These are phyloP conservation scores for Sarcodon aspratus DNA, from an alignment of 768 basidiomycete genomes.

Conservation along the genomic window DNA sequence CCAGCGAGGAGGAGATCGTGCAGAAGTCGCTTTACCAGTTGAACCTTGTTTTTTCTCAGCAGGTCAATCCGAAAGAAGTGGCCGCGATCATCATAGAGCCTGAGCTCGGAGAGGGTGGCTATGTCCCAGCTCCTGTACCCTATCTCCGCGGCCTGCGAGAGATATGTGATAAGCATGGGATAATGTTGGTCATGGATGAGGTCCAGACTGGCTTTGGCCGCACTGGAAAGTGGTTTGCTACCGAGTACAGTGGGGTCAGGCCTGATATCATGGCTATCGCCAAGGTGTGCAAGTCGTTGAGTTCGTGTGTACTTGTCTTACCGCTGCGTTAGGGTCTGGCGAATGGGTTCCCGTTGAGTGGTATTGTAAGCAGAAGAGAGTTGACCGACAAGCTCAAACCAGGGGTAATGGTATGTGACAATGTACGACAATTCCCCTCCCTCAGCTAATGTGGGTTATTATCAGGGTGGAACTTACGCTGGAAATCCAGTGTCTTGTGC, in stretches of 20 bases:
- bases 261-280: constrained; percentile 88
- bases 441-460: background rate
- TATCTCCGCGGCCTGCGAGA: constrained; percentile 73
- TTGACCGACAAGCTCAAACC: constrained; percentile 69
- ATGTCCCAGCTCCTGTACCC: constrained; percentile 74
- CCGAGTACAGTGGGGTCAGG: constrained; percentile 72
- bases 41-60: constrained; percentile 68
- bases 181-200: constrained; percentile 79
- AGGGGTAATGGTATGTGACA: constrained; percentile 57
- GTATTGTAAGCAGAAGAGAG: constrained; percentile 69
- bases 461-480: constrained; percentile 78
- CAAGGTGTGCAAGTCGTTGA: constrained; percentile 38
- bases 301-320: background rate
- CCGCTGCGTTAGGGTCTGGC: constrained; percentile 48
- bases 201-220: constrained; percentile 88
- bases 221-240: constrained; percentile 74
- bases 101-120: constrained; percentile 91
- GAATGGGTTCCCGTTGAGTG: constrained; percentile 91
- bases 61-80: constrained; percentile 74
- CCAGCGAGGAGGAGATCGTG: constrained; percentile 46
- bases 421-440: background rate
- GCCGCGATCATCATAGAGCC: constrained; percentile 93
- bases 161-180: constrained; percentile 80
- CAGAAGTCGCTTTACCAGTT: constrained; percentile 67
- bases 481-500: constrained; percentile 92